Evolutionary conservation across 2,329 filamentous ascomycete species (phyloP).

Genomic region (Aspergillus neoniger): DNA sequence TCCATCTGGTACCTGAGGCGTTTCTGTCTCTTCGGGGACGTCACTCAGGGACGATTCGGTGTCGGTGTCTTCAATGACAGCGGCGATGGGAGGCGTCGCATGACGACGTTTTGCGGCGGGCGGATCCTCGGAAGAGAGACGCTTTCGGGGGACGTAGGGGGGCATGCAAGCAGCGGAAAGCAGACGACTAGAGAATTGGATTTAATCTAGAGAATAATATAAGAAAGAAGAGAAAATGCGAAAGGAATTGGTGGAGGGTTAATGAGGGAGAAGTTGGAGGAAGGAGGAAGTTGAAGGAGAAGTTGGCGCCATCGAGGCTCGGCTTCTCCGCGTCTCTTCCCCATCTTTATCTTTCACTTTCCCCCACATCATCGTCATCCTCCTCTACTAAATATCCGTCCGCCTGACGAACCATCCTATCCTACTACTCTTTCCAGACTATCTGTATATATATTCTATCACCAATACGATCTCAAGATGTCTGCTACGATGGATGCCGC

Average conservation of each 20-base stretch:
- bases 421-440: not conserved
- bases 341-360: not conserved
- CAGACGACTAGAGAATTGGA: constrained; percentile 4
- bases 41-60: constrained; percentile 44
- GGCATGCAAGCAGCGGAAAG: constrained; percentile 40
- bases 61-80: constrained; percentile 28
- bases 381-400: not conserved
- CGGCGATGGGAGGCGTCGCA: constrained; percentile 27
- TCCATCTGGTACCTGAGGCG: constrained; percentile 34
- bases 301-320: not conserved
- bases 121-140: constrained; percentile 38
- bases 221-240: constrained; percentile 4
- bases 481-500: constrained; percentile 52
- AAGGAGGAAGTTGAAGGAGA: constrained; percentile 7
- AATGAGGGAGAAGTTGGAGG: constrained; percentile 1
- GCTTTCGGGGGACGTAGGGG: constrained; percentile 50
- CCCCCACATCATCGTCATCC: not conserved
- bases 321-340: constrained; percentile 1
- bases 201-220: constrained; percentile 15
- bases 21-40: constrained; percentile 27
- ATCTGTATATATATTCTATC: too few relatives aligned
- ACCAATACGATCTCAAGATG: not conserved
- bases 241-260: not conserved
- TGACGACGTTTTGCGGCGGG: constrained; percentile 40
- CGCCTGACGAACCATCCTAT: not conserved